Base-by-base conservation (phyloP, 768 basidiomycete species). In the Naganishia antarctica region DNA sequence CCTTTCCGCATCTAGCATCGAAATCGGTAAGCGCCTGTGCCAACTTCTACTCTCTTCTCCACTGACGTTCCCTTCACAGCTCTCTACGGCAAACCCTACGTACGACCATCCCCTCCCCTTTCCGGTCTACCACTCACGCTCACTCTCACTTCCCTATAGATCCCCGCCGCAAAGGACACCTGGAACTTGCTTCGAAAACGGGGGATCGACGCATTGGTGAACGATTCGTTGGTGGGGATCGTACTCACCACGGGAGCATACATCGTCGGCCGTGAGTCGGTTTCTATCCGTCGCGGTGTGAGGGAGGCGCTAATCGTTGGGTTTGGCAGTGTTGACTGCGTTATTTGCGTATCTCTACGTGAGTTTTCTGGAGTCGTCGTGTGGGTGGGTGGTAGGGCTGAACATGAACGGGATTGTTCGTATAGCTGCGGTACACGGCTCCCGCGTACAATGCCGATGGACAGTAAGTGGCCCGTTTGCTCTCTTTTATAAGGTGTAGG, bases 161-260 rank as follows among this genome's bases (percentile, higher is more conserved):
- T 91, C 45, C 74, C 80, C 26, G 89, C 89, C 29, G 88, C 90
- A 0, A 89, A 87, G 74, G 88, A 89, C 74, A 89, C 90, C 0
- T 91, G 87, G 87, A 81, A 82, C 37, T 74, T 90, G 60, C 84
- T 89, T 78, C 83, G 83, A 71, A 86, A 89, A 70, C 83, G 88
- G 62, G 78, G 73, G 25, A 86, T 91, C 67, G 88, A 90, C 73
- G 87, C 87, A 12, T 79, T 91, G 11, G 82, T 91, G 68, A 90
- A 91, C 70, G 90, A 91, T 72, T 88, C 86, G 1, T 81, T 91
- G 18, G 86, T 90, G 57, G 83, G 85, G 66, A 87, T 88, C 81
- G 87, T 87, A 0, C 75, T 89, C 69, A 88, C 83, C 0, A 89
- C 87, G 85, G 88, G 89, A n/a, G 87, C 84, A 16, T 91, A 91